Evolutionary conservation across 2,329 filamentous ascomycete species (phyloP), one percentile per base, ranked within the genome.

Genomic region (Colletotrichum sp.): DNA sequence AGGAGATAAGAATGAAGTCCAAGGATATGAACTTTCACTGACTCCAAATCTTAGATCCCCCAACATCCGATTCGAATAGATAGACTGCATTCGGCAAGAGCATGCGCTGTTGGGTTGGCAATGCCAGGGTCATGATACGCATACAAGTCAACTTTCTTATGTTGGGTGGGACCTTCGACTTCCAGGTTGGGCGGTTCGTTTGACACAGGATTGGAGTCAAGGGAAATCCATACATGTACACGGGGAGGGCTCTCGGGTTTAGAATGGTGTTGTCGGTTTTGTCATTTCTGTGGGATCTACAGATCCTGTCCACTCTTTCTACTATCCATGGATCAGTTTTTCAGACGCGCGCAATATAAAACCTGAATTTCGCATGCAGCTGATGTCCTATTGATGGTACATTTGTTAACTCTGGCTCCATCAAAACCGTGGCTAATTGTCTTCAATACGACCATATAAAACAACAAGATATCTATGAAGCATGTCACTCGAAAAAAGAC

Each of bases 271-370:
- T 52, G 43, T 52, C 12, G 43, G 43, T 13, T 52, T 21, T 52
- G n/a, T 52, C 43, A 13, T 21, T 52, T 13, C n/a, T 52, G 6
- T 52, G 43, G 43, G n/a, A 52, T 52, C 43, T 13, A 21, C 3
- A 0, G 43, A 0, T 52, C 43, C 43, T 2, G 12, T 52, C 43
- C 43, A 52, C n/a, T 52, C 43, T 13, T 52, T 52, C 0, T 0
- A 52, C 43, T 21, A 52, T 52, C 43, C 43, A 52, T 52, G 43
- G 43, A 52, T 52, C n/a, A 52, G 43, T 13, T 52, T 24, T 13
- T 0, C 0, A 52, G n/a, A 52, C 14, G 43, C 12, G n/a, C n/a
- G 0, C 43, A 52, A 21, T 13, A 21, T 7, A 0, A 21, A 24
- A 13, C 43, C 10, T 21, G 18, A n/a, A 48, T 48, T 52, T 18